A percentile compares a stretch with the other conserved stretches of the same genome.
These are phyloP conservation scores for Mycogone perniciosa DNA, from an alignment of 2,329 filamentous ascomycete species.

Conservation along the genomic window DNA sequence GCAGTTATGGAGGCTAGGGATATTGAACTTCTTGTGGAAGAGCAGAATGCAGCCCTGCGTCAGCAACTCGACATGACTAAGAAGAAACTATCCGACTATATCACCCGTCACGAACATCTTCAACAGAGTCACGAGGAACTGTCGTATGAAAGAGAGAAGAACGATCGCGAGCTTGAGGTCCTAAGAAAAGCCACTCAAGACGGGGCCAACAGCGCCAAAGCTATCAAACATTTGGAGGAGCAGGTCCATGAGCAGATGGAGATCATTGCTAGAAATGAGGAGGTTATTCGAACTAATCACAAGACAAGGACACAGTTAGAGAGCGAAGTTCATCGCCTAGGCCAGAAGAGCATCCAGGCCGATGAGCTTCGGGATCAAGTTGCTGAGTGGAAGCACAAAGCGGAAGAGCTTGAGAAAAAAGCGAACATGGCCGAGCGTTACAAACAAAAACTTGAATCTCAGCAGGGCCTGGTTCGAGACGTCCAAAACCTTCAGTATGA, in stretches of 20 bases:
- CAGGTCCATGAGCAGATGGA: constrained; percentile 62
- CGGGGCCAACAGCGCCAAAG: constrained; percentile 45
- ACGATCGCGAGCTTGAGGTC: constrained; percentile 47
- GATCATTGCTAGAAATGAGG: constrained; percentile 60
- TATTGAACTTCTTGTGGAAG: constrained; percentile 51
- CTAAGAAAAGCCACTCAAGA: constrained; percentile 44
- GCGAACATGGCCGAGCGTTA: constrained; percentile 58
- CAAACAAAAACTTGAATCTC: constrained; percentile 55
- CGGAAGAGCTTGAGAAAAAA: constrained; percentile 53
- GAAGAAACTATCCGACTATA: constrained; percentile 53
- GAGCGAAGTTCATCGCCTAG: constrained; percentile 43
- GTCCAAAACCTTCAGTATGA: constrained; percentile 50
- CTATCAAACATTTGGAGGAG: constrained; percentile 48
- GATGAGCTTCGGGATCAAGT: constrained; percentile 53
- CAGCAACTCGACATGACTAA: constrained; percentile 47
- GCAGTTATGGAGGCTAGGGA: constrained; percentile 42
- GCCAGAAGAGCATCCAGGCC: constrained; percentile 40
- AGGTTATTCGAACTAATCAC: constrained; percentile 38
- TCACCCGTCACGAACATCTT: constrained; percentile 53
- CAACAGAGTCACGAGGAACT: constrained; percentile 59
- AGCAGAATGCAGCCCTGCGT: constrained; percentile 45
- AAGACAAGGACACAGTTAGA: constrained; percentile 48
- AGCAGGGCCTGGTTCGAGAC: constrained; percentile 50
- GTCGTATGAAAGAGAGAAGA: constrained; percentile 55
- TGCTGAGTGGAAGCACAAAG: constrained; percentile 52